Evolutionary conservation across 768 basidiomycete species (phyloP).

Genomic region (Termitomyces sp.): DNA sequence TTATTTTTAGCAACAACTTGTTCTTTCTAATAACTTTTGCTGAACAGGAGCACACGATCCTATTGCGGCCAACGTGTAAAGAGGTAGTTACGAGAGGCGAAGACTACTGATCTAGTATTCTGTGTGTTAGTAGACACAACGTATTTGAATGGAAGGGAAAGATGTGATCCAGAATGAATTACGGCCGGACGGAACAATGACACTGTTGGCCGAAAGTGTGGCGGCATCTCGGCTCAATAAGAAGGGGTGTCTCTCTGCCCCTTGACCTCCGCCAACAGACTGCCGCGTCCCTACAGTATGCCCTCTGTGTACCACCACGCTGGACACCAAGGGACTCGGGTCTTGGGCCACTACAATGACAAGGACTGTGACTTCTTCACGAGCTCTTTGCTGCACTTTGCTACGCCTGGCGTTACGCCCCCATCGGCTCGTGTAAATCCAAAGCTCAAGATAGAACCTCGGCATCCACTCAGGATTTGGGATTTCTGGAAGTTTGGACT

Average conservation of each 20-base stretch:
- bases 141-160: not conserved
- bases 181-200: not conserved
- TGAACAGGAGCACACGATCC: conserved; percentile 75
- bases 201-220: not conserved
- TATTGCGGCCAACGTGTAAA: conserved; percentile 79
- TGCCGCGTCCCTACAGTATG: conserved; percentile 5
- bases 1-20: conserved; percentile 8
- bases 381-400: conserved; percentile 47
- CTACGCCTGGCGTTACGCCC: conserved; percentile 62
- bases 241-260: conserved; percentile 8
- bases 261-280: not conserved
- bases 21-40: not conserved
- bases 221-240: conserved; percentile 2
- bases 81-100: conserved; percentile 83
- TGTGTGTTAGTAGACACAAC: not conserved
- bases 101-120: conserved; percentile 50
- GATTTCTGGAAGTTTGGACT: conserved; percentile 68
- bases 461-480: conserved; percentile 55
- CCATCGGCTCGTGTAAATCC: conserved; percentile 71
- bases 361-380: conserved; percentile 19
- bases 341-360: conserved; percentile 7
- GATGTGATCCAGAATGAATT: not conserved
- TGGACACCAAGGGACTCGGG: conserved; percentile 4
- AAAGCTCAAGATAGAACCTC: conserved; percentile 53
- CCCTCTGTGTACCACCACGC: conserved; percentile 16